These are phyloP conservation scores for Saccharomycopsis schoenii DNA, from an alignment of 805 yeast species.

Conservation along the genomic window DNA sequence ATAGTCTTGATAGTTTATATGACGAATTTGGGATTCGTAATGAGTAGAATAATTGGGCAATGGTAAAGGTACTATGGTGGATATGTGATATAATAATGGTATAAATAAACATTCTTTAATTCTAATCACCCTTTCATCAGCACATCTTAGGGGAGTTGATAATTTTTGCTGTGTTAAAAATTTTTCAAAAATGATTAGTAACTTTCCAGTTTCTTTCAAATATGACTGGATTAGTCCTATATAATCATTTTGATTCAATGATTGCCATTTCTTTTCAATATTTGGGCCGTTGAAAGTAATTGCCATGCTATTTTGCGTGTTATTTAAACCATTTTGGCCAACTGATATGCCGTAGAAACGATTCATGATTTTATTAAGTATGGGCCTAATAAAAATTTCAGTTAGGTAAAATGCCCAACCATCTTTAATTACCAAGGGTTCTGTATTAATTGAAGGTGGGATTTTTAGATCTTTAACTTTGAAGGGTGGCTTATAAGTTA, in stretches of 20 bases:
- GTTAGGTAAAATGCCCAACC: constrained; percentile 19
- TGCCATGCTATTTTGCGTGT: background rate
- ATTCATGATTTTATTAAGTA: constrained; percentile 15
- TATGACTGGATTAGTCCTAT: constrained; percentile 11
- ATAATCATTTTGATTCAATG: constrained; percentile 9
- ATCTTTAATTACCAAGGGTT: constrained; percentile 11
- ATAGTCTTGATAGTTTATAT: constrained; percentile 7
- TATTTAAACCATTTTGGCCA: background rate
- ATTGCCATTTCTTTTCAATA: constrained; percentile 11
- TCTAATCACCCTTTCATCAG: constrained; percentile 16
- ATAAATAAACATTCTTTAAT: constrained; percentile 16
- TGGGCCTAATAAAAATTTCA: constrained; percentile 16
- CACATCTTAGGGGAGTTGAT: constrained; percentile 16
- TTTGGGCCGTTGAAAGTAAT: background rate
- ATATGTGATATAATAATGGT: constrained; percentile 15
- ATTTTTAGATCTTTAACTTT: constrained; percentile 14
- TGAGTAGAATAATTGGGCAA: constrained; percentile 12
- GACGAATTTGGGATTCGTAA: background rate
- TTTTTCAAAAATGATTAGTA: constrained; percentile 15
- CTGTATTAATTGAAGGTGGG: constrained; percentile 7
- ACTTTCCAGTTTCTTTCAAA: constrained; percentile 16
- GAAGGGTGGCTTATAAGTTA: constrained; percentile 18
- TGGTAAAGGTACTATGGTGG: constrained; percentile 13
- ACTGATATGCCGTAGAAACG: constrained; percentile 4
- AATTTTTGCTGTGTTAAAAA: constrained; percentile 14